These are phyloP conservation scores for Mucor indicus DNA, from an alignment of 371 early-diverging fungal species.

Conservation along the genomic window DNA sequence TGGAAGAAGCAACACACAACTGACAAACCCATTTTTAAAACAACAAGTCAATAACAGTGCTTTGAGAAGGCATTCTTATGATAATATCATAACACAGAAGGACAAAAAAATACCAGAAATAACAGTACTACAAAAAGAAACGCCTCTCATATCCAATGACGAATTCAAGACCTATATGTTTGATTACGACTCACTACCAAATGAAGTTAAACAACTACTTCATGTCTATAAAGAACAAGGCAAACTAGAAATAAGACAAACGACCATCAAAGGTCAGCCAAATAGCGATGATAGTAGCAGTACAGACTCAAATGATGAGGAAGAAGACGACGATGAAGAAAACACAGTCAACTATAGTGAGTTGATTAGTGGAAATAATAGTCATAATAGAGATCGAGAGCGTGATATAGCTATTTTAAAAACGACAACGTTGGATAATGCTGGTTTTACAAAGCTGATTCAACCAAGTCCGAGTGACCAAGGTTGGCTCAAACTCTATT, in stretches of 20 bases:
- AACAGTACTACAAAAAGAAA: background rate
- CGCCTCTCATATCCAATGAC: background rate
- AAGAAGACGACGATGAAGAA: constrained; percentile 19
- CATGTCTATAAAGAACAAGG: constrained; percentile 17
- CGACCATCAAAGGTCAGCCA: constrained; percentile 2
- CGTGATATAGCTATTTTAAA: too few species aligned
- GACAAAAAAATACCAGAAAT: background rate
- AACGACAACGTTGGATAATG: too few species aligned
- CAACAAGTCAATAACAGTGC: too few species aligned
- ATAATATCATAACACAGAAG: too few species aligned
- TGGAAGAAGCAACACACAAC: too few species aligned
- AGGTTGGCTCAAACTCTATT: too few species aligned
- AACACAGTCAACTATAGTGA: too few species aligned
- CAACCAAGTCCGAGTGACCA: too few species aligned
- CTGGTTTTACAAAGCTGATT: too few species aligned
- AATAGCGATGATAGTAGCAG: constrained; percentile 4
- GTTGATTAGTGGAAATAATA: too few species aligned
- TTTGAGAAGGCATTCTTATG: background rate
- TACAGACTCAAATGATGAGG: constrained; percentile 1
- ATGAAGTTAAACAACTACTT: constrained; percentile 21
- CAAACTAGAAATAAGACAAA: constrained; percentile 8
- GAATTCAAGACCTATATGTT: constrained; percentile 14
- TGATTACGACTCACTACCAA: constrained; percentile 33
- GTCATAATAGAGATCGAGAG: too few species aligned
- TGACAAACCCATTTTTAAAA: too few species aligned